phyloP scores from a whole-genome alignment of 768 basidiomycete genomes.

The Lentinula aciculospora region DNA sequence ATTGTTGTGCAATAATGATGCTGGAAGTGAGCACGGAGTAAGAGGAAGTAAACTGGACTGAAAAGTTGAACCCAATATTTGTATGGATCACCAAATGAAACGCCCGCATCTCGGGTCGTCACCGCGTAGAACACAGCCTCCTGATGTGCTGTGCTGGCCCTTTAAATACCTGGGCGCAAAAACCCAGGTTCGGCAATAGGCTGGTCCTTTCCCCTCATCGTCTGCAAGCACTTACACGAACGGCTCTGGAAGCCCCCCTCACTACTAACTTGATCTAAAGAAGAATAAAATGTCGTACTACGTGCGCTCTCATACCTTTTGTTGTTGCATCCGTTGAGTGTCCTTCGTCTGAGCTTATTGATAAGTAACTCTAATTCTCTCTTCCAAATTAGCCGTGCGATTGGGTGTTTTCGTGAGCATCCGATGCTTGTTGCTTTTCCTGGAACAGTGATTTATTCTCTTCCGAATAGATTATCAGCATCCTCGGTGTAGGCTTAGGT shows the following conservation, averaged over 20 bases:
- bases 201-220: slow-evolving; percentile 36
- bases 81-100: too few relatives aligned
- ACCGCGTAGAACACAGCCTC: neutral
- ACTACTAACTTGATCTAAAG: neutral
- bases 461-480: slow-evolving; percentile 28
- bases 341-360: neutral
- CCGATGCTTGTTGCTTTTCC: neutral
- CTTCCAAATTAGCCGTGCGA: slow-evolving; percentile 27
- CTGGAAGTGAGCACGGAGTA: too few relatives aligned
- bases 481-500: slow-evolving; percentile 42
- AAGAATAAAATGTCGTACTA: slow-evolving; percentile 27
- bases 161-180: slow-evolving; percentile 27
- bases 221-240: neutral
- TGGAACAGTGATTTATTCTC: neutral
- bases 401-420: slow-evolving; percentile 39
- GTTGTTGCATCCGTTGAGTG: slow-evolving; percentile 33
- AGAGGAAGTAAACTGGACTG: too few relatives aligned
- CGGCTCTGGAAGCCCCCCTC: neutral
- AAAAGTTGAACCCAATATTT: too few relatives aligned
- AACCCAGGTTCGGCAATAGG: slow-evolving; percentile 22
- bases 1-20: too few relatives aligned
- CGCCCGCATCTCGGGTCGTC: neutral
- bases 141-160: neutral
- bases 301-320: slow-evolving; percentile 38
- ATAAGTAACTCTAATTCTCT: neutral